Conservation (phyloP, 345 rosid species). For the Eucalyptus brandiana region DNA sequence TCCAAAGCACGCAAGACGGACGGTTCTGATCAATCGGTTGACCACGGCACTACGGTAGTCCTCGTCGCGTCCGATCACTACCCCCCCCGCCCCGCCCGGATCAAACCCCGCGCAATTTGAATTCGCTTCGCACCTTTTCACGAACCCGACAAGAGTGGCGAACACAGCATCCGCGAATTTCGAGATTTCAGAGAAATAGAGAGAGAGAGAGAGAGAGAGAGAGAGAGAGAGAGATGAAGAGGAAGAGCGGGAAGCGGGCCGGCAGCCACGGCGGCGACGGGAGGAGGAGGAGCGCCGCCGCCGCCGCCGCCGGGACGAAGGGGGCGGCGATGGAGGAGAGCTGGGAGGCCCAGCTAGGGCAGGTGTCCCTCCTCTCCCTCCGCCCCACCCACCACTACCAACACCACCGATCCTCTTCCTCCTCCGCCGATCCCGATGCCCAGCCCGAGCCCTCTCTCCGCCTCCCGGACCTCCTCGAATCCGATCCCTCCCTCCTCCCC, state of each 20-base stretch:
- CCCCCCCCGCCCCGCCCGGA: background rate
- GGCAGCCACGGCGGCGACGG: background rate
- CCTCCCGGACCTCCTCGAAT: conserved; percentile 21
- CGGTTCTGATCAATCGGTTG: background rate
- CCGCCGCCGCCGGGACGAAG: background rate
- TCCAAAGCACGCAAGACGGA: background rate
- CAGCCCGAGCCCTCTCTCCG: background rate
- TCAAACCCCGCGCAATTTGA: background rate
- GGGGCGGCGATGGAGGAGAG: conserved; percentile 17
- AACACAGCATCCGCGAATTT: background rate
- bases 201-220: background rate
- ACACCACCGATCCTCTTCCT: background rate
- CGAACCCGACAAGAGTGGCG: background rate
- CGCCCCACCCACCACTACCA: background rate
- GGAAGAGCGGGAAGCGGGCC: conserved; percentile 27
- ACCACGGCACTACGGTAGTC: background rate
- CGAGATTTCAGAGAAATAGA: background rate
- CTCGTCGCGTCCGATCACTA: background rate
- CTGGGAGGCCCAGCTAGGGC: conserved; percentile 30
- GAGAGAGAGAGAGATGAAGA: background rate
- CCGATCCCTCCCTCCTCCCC: conserved; percentile 18
- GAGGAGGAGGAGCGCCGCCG: conserved; percentile 10
- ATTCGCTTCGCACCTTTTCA: background rate
- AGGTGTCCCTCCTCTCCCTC: conserved; percentile 1
- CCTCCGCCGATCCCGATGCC: background rate